Evolutionary conservation across 2,329 filamentous ascomycete genomes (phyloP), one percentile per base, ranked within the genome.

Genomic region (Cordyceps militaris): DNA sequence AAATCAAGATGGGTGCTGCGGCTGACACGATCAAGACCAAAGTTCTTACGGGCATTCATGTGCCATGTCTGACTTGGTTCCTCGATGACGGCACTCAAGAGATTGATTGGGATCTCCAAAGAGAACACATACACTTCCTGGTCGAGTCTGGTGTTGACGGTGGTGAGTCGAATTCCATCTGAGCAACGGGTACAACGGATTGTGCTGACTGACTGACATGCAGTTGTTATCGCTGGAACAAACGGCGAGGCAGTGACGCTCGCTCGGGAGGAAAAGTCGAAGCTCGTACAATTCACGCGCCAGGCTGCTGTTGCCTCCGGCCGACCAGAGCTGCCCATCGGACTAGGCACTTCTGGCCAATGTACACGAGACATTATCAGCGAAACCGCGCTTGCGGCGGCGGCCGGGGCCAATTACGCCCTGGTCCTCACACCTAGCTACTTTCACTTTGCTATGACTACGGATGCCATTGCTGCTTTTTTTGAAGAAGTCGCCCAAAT

Each of bases 401-500:
- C 2, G 7, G 14, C 34, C 34, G 34, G 34, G 7, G 34, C 3
- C 34, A 16, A 38, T 6, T 38, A 38, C 13, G 34, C 34, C 4
- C 34, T 38, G 14, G 34, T 38, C 13, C 34, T 38, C 14, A 38
- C 34, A 1, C 34, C 34, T 2, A 38, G 34, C 34, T 38, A 38
- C 34, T 38, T 38, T n/a, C 34, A 38, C 34, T 38, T 38, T n/a
- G 34, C 34, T 16, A 38, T 38, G 34, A 16, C 16, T 6, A 36
- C 34, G 7, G 34, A 38, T 6, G 34, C 34, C 3, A 38, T 38
- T 14, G 34, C 34, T 8, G 34, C 13, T 50, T 88, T 87, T 73
- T 87, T 79, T 64, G 70, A 71, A 48, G 78, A 86, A 30, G 73
- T 87, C 3, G 80, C 82, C 0, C 68, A 69, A n/a, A 69, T 73